phyloP scores from a whole-genome alignment of 371 early-diverging fungal genomes.

The Syncephalis fuscata region DNA sequence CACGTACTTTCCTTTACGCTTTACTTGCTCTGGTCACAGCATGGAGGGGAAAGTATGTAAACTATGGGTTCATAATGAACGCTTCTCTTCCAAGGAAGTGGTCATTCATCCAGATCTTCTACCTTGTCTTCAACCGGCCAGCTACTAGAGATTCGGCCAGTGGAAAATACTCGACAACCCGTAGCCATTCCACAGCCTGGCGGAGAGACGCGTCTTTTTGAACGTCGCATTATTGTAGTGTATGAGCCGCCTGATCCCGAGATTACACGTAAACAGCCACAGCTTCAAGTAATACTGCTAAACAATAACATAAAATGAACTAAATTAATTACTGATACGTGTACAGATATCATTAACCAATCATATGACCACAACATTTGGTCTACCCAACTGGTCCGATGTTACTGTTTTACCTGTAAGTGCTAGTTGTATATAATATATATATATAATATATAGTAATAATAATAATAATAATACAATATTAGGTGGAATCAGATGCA shows the following conservation, averaged over 20 bases:
- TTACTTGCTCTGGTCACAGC: not conserved
- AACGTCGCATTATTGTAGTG: too few species aligned
- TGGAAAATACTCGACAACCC: too few species aligned
- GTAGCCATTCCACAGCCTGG: too few species aligned
- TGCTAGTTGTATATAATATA: slow-evolving; percentile 3
- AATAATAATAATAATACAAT: slow-evolving; percentile 8
- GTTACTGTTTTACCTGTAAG: slow-evolving; percentile 43
- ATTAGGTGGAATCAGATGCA: slow-evolving; percentile 39
- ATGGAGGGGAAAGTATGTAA: slow-evolving; percentile 12
- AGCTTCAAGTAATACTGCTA: not conserved
- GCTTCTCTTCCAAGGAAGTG: slow-evolving; percentile 51
- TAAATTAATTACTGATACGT: not conserved
- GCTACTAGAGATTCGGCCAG: slow-evolving; percentile 36
- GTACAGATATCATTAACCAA: slow-evolving; percentile 37
- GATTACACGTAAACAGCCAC: not conserved
- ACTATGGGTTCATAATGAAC: slow-evolving; percentile 42
- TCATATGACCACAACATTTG: slow-evolving; percentile 31
- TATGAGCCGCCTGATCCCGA: not conserved
- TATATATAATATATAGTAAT: slow-evolving; percentile 6
- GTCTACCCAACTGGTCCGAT: slow-evolving; percentile 34
- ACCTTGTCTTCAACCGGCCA: slow-evolving; percentile 60
- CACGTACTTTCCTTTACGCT: too few species aligned
- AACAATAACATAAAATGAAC: too few species aligned
- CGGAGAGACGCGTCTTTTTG: too few species aligned
- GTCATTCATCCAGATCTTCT: slow-evolving; percentile 71